Percentiles rank a stretch among this genome's conserved stretches.
Conservation (phyloP, 2,329 filamentous ascomycete genomes). For the Cytospora mali region DNA sequence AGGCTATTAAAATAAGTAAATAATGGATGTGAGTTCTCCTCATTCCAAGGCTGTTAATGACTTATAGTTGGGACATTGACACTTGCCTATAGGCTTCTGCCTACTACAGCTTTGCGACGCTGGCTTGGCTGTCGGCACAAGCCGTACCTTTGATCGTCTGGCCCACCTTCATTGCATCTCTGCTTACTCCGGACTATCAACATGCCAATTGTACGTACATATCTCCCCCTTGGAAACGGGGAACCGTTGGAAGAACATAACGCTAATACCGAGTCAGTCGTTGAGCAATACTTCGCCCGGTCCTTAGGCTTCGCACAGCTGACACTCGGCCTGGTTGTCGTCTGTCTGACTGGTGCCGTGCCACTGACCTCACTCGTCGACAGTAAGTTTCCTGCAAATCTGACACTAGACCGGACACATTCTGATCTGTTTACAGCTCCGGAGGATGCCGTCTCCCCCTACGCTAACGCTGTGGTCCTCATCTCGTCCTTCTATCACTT, state of each 20-base stretch:
- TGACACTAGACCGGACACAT: not conserved
- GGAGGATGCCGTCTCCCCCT: constrained; percentile 56
- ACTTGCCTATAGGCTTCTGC: constrained; percentile 47
- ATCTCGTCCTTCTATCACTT: constrained; percentile 70
- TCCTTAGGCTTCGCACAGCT: constrained; percentile 70
- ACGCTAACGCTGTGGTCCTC: constrained; percentile 66
- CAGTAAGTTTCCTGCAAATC: constrained; percentile 35
- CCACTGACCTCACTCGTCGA: constrained; percentile 60
- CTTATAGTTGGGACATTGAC: not conserved
- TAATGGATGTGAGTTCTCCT: constrained; percentile 24
- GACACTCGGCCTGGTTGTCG: constrained; percentile 62
- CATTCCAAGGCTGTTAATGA: not conserved
- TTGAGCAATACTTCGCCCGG: constrained; percentile 75
- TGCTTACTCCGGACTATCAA: constrained; percentile 43
- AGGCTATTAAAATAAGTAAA: not conserved
- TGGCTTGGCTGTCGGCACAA: constrained; percentile 54
- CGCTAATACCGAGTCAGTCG: constrained; percentile 29
- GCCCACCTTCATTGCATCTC: constrained; percentile 50
- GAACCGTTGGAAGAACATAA: not conserved
- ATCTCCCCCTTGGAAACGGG: not conserved
- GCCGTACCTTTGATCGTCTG: constrained; percentile 50
- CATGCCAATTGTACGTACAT: constrained; percentile 36
- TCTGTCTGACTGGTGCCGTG: constrained; percentile 71
- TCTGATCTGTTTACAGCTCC: constrained; percentile 29
- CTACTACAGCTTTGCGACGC: constrained; percentile 53